Percentiles rank a stretch among this genome's conserved stretches.
phyloP scores from a whole-genome alignment of 805 yeast species.

The Saccharomycopsis microspora region DNA sequence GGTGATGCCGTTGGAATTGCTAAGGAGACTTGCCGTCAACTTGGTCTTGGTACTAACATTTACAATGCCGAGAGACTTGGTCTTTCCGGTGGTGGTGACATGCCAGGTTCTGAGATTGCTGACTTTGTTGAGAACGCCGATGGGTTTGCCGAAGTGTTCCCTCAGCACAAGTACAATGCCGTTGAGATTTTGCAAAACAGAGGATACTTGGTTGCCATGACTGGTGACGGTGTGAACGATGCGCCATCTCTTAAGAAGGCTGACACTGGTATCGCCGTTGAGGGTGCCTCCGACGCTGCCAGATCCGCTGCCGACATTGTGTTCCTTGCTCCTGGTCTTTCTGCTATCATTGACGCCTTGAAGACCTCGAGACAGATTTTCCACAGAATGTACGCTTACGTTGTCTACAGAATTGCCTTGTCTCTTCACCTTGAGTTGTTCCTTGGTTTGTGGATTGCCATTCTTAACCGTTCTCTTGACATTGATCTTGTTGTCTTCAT shows the following conservation, averaged over 20 bases:
- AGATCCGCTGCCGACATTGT: slow-evolving; percentile 34
- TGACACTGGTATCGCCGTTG: slow-evolving; percentile 94
- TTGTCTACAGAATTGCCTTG: slow-evolving; percentile 95
- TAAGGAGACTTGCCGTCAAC: slow-evolving; percentile 95
- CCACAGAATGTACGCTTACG: slow-evolving; percentile 99
- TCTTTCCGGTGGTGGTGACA: slow-evolving; percentile 90
- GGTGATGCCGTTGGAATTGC: slow-evolving; percentile 99
- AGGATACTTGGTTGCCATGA: slow-evolving; percentile 97
- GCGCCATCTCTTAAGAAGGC: slow-evolving; percentile 97
- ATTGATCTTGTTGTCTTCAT: slow-evolving; percentile 90
- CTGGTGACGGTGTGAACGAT: slow-evolving; percentile 99
- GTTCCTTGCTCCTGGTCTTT: slow-evolving; percentile 79
- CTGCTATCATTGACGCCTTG: slow-evolving; percentile 88
- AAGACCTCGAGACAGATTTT: slow-evolving; percentile 94
- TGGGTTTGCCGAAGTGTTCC: slow-evolving; percentile 98
- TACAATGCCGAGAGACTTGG: slow-evolving; percentile 96
- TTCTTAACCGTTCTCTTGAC: slow-evolving; percentile 74
- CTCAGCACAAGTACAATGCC: slow-evolving; percentile 93
- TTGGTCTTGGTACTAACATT: slow-evolving; percentile 92
- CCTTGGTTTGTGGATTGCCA: slow-evolving; percentile 95
- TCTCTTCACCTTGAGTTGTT: slow-evolving; percentile 90
- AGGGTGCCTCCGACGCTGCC: slow-evolving; percentile 50
- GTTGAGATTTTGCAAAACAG: slow-evolving; percentile 91
- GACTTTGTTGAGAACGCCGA: slow-evolving; percentile 96
- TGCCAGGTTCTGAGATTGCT: slow-evolving; percentile 96